Evolutionary conservation across 1,139 yeast genomes (phyloP), one percentile per base, ranked within the genome.

Genomic region (Geotrichum carabidarum): DNA sequence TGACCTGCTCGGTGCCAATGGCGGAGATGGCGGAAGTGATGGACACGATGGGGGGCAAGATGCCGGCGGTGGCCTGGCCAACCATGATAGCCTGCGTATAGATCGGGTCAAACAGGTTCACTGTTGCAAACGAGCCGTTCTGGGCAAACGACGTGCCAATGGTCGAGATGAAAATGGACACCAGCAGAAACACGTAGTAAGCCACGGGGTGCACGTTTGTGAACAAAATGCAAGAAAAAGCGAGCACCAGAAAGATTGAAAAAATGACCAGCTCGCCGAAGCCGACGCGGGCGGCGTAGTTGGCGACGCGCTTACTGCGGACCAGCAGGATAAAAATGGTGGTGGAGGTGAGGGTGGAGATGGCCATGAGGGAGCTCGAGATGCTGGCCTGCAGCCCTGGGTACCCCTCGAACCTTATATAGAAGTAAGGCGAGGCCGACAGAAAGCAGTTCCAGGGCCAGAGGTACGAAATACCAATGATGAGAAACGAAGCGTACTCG

Each of bases 371-470:
- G 0, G 94, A 82, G 27, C 95, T 84, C 6, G 91, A 80, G 67
- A 87, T 88, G 46, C 80, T 76, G 58, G 78, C 79, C 11, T 83
- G 78, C 58, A 88, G 72, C 0, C 70, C 58, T 0, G 85, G 81
- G 11, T 78, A 71, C 36, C 75, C 76, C 18, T 75, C 73, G 59
- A 91, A 38, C 12, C 54, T 42, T 30, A 37, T 14, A 5, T n/a
- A 12, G 66, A 89, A 89, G 69, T 87, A 90, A 4, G 87, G 86
- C 0, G 95, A 80, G 0, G 97, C 96, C 1, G 95, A 83, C 8
- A 93, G 72, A 62, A 90, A 84, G 61, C 95, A 83, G 73, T 93
- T 93, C 97, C 98, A 93, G 0, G 99, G 98, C 98, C 98, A 93
- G 43, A 93, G 75, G 53, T 61, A 68, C 44, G 73, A 68, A 7